Percentiles rank a stretch among this genome's conserved stretches.
Evolutionary conservation across 768 basidiomycete species (phyloP).

Genomic region (Boletus tylopilopsis): DNA sequence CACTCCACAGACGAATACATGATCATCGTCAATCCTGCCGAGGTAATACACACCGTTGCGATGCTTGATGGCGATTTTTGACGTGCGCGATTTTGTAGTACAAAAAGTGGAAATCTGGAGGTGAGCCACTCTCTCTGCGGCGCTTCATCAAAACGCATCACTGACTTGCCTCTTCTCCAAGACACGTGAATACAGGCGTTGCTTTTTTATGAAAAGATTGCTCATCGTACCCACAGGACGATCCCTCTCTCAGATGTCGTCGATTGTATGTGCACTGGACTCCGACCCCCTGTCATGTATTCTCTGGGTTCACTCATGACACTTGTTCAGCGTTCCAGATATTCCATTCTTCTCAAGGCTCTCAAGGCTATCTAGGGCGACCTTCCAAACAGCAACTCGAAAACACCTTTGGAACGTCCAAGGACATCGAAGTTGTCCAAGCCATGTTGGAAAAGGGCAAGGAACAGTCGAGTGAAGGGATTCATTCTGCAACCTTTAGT

Average conservation of each 20-base stretch:
- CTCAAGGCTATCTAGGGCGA: slow-evolving; percentile 69
- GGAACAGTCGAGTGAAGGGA: slow-evolving; percentile 49
- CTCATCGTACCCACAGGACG: slow-evolving; percentile 38
- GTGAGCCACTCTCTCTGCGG: slow-evolving; percentile 37
- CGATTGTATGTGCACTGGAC: slow-evolving; percentile 55
- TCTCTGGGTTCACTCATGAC: not conserved
- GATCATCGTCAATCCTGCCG: slow-evolving; percentile 59
- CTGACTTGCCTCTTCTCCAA: slow-evolving; percentile 28
- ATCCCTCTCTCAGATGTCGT: slow-evolving; percentile 73
- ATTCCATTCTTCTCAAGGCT: slow-evolving; percentile 67
- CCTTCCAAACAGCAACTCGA: slow-evolving; percentile 86
- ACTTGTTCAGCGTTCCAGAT: slow-evolving; percentile 58
- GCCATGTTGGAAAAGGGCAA: slow-evolving; percentile 62
- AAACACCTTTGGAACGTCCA: slow-evolving; percentile 59
- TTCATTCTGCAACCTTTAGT: slow-evolving; percentile 23
- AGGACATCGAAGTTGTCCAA: slow-evolving; percentile 60
- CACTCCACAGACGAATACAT: slow-evolving; percentile 72
- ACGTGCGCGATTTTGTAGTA: slow-evolving; percentile 40
- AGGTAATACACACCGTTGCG: slow-evolving; percentile 42
- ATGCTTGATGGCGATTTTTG: slow-evolving; percentile 3
- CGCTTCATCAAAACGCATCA: slow-evolving; percentile 5
- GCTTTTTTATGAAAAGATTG: slow-evolving; percentile 6
- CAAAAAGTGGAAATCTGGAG: slow-evolving; percentile 78
- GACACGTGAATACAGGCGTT: slow-evolving; percentile 57
- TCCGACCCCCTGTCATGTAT: not conserved